phyloP scores from a whole-genome alignment of 768 basidiomycete species.

The Tremella fuciformis region DNA sequence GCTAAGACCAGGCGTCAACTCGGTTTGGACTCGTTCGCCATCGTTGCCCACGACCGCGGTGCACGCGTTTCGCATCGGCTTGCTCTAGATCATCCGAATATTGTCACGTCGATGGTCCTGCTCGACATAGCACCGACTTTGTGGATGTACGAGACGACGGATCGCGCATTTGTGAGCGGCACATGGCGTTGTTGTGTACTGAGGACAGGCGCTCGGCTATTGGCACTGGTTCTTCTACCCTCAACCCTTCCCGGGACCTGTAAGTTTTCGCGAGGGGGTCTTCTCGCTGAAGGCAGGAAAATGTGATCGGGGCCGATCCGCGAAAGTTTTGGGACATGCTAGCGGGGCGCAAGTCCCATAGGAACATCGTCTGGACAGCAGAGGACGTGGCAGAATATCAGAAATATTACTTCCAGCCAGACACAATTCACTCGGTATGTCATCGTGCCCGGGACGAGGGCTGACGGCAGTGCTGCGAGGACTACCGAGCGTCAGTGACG shows the following conservation, averaged over 20 bases:
- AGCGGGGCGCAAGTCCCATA: conserved; percentile 13
- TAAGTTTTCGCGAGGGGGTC: background rate
- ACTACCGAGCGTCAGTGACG: conserved; percentile 48
- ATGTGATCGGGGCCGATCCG: conserved; percentile 29
- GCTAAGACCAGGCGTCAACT: conserved; percentile 29
- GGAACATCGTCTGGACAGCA: conserved; percentile 24
- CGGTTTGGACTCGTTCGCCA: conserved; percentile 32
- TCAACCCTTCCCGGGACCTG: conserved; percentile 11
- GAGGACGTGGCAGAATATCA: conserved; percentile 31
- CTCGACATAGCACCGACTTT: conserved; percentile 51
- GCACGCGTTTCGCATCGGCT: conserved; percentile 48
- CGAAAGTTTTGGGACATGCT: conserved; percentile 28
- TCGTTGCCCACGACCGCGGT: conserved; percentile 49
- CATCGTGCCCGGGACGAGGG: background rate
- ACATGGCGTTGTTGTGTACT: background rate
- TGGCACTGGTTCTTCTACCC: conserved; percentile 49
- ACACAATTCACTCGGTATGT: conserved; percentile 34
- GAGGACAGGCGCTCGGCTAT: conserved; percentile 29
- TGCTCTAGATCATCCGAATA: conserved; percentile 40
- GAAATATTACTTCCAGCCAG: conserved; percentile 14
- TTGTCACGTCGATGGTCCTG: conserved; percentile 36
- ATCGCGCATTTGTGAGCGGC: conserved; percentile 35
- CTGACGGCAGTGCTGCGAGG: conserved; percentile 40
- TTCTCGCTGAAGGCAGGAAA: conserved; percentile 22
- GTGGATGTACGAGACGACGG: conserved; percentile 36